A percentile compares a stretch with the other conserved stretches of the same genome.
Conservation (phyloP, 179 eudicot species). For the Dionaea muscipula region DNA sequence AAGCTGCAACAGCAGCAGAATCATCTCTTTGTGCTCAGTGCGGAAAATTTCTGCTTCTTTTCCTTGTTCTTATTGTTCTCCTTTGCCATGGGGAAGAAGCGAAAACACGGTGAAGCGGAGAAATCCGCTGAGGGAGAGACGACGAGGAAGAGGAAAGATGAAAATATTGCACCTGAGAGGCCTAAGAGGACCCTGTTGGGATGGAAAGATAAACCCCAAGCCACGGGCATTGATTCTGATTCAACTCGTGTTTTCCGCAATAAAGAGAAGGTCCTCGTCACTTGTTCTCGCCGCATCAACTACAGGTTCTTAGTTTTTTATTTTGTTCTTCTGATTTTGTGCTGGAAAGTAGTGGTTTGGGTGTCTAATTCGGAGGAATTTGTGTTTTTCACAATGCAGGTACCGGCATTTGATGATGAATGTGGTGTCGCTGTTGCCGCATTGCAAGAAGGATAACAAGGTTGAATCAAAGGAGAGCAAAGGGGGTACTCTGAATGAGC, state of each 20-base stretch:
- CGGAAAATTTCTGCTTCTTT: too few species aligned
- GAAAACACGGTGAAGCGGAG: slow-evolving; percentile 27
- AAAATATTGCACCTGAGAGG: slow-evolving; percentile 25
- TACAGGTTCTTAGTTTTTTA: slow-evolving; percentile 36
- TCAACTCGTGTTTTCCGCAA: slow-evolving; percentile 27
- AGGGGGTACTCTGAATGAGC: slow-evolving; percentile 81
- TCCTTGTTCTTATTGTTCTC: too few species aligned
- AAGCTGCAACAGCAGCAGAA: too few species aligned
- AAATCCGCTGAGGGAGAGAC: neutral
- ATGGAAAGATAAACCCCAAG: slow-evolving; percentile 27
- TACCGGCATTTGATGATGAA: slow-evolving; percentile 93
- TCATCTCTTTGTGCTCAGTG: too few species aligned
- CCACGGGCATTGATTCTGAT: slow-evolving; percentile 6
- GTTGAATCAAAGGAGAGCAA: slow-evolving; percentile 82
- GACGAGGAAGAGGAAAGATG: slow-evolving; percentile 6
- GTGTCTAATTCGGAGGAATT: neutral
- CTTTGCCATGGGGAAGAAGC: slow-evolving; percentile 42
- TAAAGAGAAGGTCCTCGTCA: slow-evolving; percentile 71
- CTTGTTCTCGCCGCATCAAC: slow-evolving; percentile 79
- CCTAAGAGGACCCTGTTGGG: slow-evolving; percentile 29
- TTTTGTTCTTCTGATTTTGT: neutral
- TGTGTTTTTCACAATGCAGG: slow-evolving; percentile 19
- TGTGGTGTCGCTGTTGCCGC: slow-evolving; percentile 64
- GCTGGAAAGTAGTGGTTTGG: neutral
- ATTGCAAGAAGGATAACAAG: slow-evolving; percentile 79